Evolutionary conservation across 371 early-diverging fungal genomes (phyloP), one percentile per base, ranked within the genome.

Genomic region (Umbelopsis sp.): DNA sequence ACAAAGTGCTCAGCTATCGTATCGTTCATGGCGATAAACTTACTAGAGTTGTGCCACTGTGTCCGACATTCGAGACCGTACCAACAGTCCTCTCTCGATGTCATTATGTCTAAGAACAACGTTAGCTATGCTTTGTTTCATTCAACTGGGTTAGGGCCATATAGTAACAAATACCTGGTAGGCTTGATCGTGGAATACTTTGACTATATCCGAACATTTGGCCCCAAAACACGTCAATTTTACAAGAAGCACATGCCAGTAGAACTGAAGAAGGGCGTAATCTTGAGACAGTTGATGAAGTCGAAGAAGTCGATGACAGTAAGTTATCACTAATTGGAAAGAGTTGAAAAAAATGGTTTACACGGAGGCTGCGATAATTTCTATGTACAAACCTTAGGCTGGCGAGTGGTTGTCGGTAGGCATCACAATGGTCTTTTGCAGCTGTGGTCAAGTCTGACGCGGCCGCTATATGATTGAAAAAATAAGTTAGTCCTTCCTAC

Each of bases 201-300:
- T 65, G 64, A 69, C 72, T 72, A 22, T 65, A 77, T 18, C 71
- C 67, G 63, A 70, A 77, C 14, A 74, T 69, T 25, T 74, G 75
- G 3, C 77, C 77, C 69, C 74, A 74, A 4, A 72, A 69, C 11
- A 77, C 62, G n/a, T 72, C 72, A 10, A 67, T 69, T 24, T 65
- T 62, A 29, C 77, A 77, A 11, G 74, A 50, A 44, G 72, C 72
- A 32, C 77, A 77, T n/a, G 77, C 72, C 25, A 50, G 57, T 32
- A 74, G 18, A 57, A 70, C 37, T 22, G 69, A 25, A 10, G 72
- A 74, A 14, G 76, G 76, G 29, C 53, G 24, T 20, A 64, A 46
- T 8, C 65, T 66, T 14, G 65, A 63, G 16, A 68, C 53, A 20
- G 69, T 63, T 24, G 20, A 24, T 63, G 57, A n/a, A 29, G 16